These are phyloP conservation scores for Aspergillus cejpii DNA, from an alignment of 2,329 filamentous ascomycete genomes.

Conservation along the genomic window DNA sequence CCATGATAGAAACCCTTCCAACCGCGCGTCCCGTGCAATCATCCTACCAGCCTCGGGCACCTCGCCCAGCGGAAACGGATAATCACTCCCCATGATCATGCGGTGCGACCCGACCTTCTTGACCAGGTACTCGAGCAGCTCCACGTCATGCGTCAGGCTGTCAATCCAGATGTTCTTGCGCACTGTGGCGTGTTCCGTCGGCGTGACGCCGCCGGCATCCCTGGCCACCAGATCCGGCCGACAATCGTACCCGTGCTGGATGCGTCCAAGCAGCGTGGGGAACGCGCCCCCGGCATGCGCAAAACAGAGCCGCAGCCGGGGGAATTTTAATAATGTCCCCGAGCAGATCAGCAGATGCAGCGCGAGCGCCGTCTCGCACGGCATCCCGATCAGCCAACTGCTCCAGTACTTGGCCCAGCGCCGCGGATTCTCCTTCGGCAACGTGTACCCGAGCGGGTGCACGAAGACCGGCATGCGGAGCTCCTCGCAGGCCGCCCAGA, in stretches of 20 bases:
- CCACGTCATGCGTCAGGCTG: slow-evolving; percentile 16
- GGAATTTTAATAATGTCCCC: slow-evolving; percentile 12
- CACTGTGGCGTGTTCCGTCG: slow-evolving; percentile 7
- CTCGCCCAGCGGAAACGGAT: slow-evolving; percentile 19
- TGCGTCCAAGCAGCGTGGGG: slow-evolving; percentile 13
- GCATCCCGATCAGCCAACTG: slow-evolving; percentile 17
- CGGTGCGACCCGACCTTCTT: slow-evolving; percentile 15
- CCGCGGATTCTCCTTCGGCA: slow-evolving; percentile 14
- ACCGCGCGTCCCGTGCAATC: slow-evolving; percentile 10
- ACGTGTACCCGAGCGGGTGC: slow-evolving; percentile 17
- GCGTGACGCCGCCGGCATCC: slow-evolving; percentile 7
- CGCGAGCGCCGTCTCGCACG: slow-evolving; percentile 15
- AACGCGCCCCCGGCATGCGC: slow-evolving; percentile 16
- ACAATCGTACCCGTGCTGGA: slow-evolving; percentile 16
- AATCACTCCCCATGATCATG: slow-evolving; percentile 19
- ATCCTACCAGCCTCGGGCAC: slow-evolving; percentile 16
- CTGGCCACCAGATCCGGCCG: slow-evolving; percentile 10
- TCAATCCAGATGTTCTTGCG: slow-evolving; percentile 12
- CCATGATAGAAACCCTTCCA: slow-evolving; percentile 11
- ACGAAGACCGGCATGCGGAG: slow-evolving; percentile 16
- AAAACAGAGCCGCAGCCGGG: slow-evolving; percentile 13
- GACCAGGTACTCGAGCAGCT: slow-evolving; percentile 15
- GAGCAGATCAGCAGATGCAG: slow-evolving; percentile 13
- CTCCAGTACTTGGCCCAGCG: slow-evolving; percentile 18
- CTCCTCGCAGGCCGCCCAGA: slow-evolving; percentile 16